Evolutionary conservation across 129 eudicot genomes (phyloP), one percentile per base, ranked within the genome.

Genomic region (Smallanthus sonchifolius): DNA sequence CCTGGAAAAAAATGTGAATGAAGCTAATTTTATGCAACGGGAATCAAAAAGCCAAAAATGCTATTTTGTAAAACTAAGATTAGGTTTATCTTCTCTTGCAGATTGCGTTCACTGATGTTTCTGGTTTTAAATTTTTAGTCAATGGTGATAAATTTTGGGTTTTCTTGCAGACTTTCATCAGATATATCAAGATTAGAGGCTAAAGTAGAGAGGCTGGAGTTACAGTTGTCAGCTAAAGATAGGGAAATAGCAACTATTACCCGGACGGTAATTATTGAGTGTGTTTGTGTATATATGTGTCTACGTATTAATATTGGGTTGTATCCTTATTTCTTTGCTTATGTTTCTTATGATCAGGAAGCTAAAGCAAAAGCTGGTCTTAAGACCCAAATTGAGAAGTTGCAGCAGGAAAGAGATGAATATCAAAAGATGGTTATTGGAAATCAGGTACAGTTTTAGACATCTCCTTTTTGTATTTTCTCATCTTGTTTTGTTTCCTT

Each of bases 371-470:
- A 86, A 72, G 96, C 98, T 60, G 86, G 84, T 44, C 85, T 90
- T 54, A 93, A 90, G 84, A 82, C 92, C 24, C 98, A 93, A 84
- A 87, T 93, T 62, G 96, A 90, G 45, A 93, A 93, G 83, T 80
- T 93, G 84, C 98, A 93, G 77, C 96, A 90, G 83, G 98, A 93
- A 87, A 79, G 96, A 77, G 98, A 93, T 76, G 98, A 93, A 82
- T 93, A 86, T 75, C 98, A 93, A 70, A 90, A 88, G 83, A 93
- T 93, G 98, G 98, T 93, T 38, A 78, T 90, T 42, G 98, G 96
- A 74, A 90, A 93, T 84, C 98, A 93, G 95, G 96, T 67, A 76
- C 38, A 57, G 5, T 67, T 34, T 39, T 75, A 71, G 55, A 11
- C 45, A 49, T 34, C 19, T 52, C 28, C 34, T 40, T n/a, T n/a